Conservation (phyloP, 1,139 yeast genomes). For the Taphrina populina region DNA sequence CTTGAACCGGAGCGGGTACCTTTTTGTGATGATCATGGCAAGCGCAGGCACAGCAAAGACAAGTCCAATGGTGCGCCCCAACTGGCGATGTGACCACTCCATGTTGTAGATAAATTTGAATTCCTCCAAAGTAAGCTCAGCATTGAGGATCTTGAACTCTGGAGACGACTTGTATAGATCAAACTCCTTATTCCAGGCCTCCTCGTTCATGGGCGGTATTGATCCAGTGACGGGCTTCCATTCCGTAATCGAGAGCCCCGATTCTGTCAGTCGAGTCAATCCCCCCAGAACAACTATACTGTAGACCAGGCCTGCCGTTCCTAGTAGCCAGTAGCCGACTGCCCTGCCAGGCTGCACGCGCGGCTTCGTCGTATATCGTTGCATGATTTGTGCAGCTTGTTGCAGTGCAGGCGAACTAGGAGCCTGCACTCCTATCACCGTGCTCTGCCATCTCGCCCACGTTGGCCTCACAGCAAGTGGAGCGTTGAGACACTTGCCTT, state of each 20-base stretch:
- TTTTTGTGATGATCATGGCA: conserved; percentile 71
- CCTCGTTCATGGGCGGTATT: conserved; percentile 75
- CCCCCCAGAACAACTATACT: conserved; percentile 98
- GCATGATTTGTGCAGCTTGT: no score
- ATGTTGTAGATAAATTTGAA: conserved; percentile 90
- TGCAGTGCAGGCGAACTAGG: no score
- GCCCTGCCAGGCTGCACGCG: conserved; percentile 39
- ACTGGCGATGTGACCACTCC: conserved; percentile 96
- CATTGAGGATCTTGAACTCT: conserved; percentile 78
- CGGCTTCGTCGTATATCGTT: no score
- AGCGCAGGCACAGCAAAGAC: conserved; percentile 80
- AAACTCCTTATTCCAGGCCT: conserved; percentile 85
- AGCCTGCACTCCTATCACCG: no score
- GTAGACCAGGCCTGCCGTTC: conserved; percentile 86
- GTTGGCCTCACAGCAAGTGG: no score
- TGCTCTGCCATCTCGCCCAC: no score
- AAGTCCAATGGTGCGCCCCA: conserved; percentile 88
- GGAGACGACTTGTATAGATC: conserved; percentile 79
- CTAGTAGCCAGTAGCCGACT: conserved; percentile 86
- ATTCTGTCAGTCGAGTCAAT: conserved; percentile 87
- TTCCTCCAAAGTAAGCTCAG: conserved; percentile 84
- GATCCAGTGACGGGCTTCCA: conserved; percentile 98
- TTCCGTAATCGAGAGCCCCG: conserved; percentile 93
- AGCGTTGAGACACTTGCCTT: no score
- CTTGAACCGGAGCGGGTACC: conserved; percentile 19